phyloP scores from a whole-genome alignment of 192 early-diverging fungal genomes.

The Entomortierella beljakovae region DNA sequence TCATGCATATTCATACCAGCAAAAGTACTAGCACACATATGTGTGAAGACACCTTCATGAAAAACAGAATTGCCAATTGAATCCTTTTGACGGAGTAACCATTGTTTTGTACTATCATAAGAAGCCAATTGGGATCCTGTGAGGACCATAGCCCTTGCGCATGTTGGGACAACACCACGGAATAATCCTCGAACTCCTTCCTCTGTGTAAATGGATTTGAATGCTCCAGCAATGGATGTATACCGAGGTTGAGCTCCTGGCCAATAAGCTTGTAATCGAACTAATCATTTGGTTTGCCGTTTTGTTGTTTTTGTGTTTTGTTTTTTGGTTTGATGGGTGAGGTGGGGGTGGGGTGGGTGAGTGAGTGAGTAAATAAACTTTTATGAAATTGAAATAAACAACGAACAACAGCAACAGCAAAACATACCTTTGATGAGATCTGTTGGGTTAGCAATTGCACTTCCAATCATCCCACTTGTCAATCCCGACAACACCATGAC shows the following conservation, averaged over 20 bases:
- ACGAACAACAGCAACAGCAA: not conserved
- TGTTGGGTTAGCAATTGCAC: slow-evolving; percentile 54
- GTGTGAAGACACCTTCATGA: slow-evolving; percentile 52
- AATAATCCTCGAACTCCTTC: slow-evolving; percentile 58
- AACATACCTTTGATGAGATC: slow-evolving; percentile 54
- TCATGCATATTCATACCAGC: slow-evolving; percentile 34
- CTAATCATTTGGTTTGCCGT: slow-evolving; percentile 1
- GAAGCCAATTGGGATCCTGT: slow-evolving; percentile 63
- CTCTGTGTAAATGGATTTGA: slow-evolving; percentile 36
- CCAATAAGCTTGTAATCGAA: slow-evolving; percentile 51
- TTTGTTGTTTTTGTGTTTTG: slow-evolving; percentile 7
- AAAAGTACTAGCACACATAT: slow-evolving; percentile 53
- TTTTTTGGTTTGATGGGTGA: not conserved
- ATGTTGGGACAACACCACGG: slow-evolving; percentile 61
- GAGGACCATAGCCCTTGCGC: slow-evolving; percentile 57
- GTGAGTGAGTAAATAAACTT: not conserved
- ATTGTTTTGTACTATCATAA: slow-evolving; percentile 64
- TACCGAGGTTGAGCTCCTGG: slow-evolving; percentile 50
- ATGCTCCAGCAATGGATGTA: slow-evolving; percentile 35
- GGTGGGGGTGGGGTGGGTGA: too few species aligned
- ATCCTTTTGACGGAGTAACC: slow-evolving; percentile 38
- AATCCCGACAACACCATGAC: slow-evolving; percentile 48
- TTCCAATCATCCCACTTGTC: slow-evolving; percentile 50
- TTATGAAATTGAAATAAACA: not conserved
- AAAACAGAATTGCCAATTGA: slow-evolving; percentile 16